Evolutionary conservation across 2,329 filamentous ascomycete species (phyloP).

Genomic region (Macrophomina tecta): DNA sequence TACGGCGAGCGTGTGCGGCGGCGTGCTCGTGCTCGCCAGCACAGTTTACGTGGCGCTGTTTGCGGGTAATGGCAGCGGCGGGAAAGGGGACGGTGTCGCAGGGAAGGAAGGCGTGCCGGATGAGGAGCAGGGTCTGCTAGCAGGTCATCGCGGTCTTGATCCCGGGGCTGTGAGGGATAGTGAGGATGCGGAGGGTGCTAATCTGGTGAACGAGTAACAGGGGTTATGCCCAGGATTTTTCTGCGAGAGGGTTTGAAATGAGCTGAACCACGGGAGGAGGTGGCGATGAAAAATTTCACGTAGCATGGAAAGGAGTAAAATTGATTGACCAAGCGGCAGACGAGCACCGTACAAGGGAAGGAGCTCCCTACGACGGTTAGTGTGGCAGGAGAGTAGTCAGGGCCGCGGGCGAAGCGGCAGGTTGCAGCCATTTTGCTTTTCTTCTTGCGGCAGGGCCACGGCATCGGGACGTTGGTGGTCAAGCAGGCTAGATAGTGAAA

Average conservation of each 20-base stretch:
- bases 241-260: not conserved
- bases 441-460: not conserved
- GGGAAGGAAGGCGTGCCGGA: not conserved
- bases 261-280: not conserved
- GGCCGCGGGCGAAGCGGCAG: not conserved
- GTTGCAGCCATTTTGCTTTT: not conserved
- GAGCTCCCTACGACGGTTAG: not conserved
- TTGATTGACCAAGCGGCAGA: not conserved
- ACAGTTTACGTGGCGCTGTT: slow-evolving; percentile 35
- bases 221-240: not conserved
- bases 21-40: slow-evolving; percentile 36
- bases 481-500: not conserved
- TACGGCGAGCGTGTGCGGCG: slow-evolving; percentile 36
- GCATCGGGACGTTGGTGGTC: not conserved
- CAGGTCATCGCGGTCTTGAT: not conserved
- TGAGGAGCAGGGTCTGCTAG: not conserved
- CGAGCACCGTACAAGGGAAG: not conserved
- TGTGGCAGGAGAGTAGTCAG: not conserved
- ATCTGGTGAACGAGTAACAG: slow-evolving; percentile 13
- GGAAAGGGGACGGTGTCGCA: not conserved
- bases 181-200: slow-evolving; percentile 1
- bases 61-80: not conserved
- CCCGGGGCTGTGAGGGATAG: not conserved
- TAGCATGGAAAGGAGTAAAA: not conserved
- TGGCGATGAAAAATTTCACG: not conserved